These are phyloP conservation scores for Boletellus dicymbophilus DNA, from an alignment of 1,284 basidiomycete species.

Conservation along the genomic window DNA sequence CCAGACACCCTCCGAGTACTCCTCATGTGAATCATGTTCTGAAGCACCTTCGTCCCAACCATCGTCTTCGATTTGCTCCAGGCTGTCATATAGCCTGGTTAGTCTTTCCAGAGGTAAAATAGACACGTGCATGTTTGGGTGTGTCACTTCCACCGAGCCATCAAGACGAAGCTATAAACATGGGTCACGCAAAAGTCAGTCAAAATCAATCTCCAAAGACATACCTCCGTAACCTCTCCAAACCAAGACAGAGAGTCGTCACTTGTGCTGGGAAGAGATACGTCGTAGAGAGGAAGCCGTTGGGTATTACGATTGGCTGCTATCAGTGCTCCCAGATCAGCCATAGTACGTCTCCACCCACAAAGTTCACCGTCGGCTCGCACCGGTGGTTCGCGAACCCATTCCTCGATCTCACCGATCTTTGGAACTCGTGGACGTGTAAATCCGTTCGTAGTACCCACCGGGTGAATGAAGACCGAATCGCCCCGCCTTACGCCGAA, in stretches of 20 bases:
- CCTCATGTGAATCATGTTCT: slow-evolving; percentile 39
- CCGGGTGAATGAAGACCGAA: slow-evolving; percentile 76
- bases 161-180: slow-evolving; percentile 63
- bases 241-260: slow-evolving; percentile 63
- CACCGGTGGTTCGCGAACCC: slow-evolving; percentile 66
- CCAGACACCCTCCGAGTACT: slow-evolving; percentile 52
- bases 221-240: slow-evolving; percentile 75
- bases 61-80: slow-evolving; percentile 77
- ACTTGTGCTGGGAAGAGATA: slow-evolving; percentile 45
- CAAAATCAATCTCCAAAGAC: slow-evolving; percentile 1
- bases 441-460: slow-evolving; percentile 69
- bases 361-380: slow-evolving; percentile 49
- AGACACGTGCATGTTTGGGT: slow-evolving; percentile 51
- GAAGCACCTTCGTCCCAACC: slow-evolving; percentile 58
- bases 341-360: slow-evolving; percentile 73
- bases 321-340: slow-evolving; percentile 58
- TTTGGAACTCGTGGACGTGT: slow-evolving; percentile 65
- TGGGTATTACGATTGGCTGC: slow-evolving; percentile 49
- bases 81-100: slow-evolving; percentile 71
- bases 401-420: slow-evolving; percentile 78
- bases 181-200: slow-evolving; percentile 2
- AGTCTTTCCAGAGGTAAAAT: slow-evolving; percentile 63
- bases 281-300: slow-evolving; percentile 41
- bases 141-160: slow-evolving; percentile 66
- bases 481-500: slow-evolving; percentile 83